Conservation (phyloP, 768 basidiomycete species). For the Suillus bovinus region DNA sequence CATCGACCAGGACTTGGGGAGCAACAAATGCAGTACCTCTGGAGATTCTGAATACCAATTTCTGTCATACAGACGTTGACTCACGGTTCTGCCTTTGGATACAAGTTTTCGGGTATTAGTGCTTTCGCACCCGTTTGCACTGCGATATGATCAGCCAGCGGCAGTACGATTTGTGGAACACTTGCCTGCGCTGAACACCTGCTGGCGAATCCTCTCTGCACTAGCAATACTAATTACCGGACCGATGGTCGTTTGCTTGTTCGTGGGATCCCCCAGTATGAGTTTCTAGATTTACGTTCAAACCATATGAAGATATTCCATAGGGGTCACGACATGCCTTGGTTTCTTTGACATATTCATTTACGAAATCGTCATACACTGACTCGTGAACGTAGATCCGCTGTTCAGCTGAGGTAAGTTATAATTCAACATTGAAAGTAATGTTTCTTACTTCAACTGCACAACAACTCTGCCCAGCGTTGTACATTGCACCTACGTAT, state of each 20-base stretch:
- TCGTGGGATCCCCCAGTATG: conserved; percentile 84
- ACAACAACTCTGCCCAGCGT: conserved; percentile 98
- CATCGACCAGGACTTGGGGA: conserved; percentile 88
- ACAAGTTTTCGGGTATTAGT: conserved; percentile 67
- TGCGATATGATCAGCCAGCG: conserved; percentile 22
- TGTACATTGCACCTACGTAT: conserved; percentile 82
- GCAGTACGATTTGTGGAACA: conserved; percentile 1
- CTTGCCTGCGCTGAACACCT: conserved; percentile 81
- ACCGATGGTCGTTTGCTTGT: conserved; percentile 75
- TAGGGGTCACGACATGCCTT: conserved; percentile 47
- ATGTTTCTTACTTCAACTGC: conserved; percentile 68
- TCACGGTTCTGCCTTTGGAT: conserved; percentile 68
- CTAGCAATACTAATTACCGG: conserved; percentile 91
- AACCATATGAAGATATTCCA: background rate
- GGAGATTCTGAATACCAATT: conserved; percentile 9
- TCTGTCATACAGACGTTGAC: conserved; percentile 21
- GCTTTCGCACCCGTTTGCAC: conserved; percentile 79
- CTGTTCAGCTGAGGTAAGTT: conserved; percentile 35
- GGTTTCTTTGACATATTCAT: conserved; percentile 67
- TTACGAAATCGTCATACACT: conserved; percentile 78
- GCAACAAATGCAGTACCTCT: conserved; percentile 87
- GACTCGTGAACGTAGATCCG: conserved; percentile 92
- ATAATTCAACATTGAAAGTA: background rate
- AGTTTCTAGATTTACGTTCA: conserved; percentile 52
- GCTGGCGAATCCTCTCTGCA: conserved; percentile 82